A percentile compares a stretch with the other conserved stretches of the same genome.
Conservation (phyloP, 2,329 filamentous ascomycete species). For the Thermothelomyces thermophilus region DNA sequence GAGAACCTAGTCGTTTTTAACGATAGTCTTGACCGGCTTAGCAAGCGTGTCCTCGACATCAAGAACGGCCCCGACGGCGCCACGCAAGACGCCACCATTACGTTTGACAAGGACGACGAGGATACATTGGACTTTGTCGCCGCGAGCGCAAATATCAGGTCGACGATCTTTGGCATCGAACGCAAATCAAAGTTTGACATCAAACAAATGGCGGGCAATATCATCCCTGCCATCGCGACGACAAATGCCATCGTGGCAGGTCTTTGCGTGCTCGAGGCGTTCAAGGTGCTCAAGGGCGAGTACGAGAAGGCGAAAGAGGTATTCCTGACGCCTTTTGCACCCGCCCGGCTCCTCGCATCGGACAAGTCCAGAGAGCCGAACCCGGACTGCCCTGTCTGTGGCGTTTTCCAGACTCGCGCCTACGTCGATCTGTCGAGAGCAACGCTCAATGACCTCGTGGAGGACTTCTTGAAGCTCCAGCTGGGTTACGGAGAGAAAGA, state of each 20-base stretch:
- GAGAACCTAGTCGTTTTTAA: slow-evolving; percentile 85
- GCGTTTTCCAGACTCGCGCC: slow-evolving; percentile 61
- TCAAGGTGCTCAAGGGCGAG: slow-evolving; percentile 76
- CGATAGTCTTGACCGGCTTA: slow-evolving; percentile 73
- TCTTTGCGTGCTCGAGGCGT: slow-evolving; percentile 84
- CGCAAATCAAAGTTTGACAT: slow-evolving; percentile 88
- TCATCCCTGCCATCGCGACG: slow-evolving; percentile 96
- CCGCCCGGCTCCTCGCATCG: slow-evolving; percentile 52
- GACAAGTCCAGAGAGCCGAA: slow-evolving; percentile 60
- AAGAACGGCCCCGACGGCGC: slow-evolving; percentile 42
- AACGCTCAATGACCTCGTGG: slow-evolving; percentile 72
- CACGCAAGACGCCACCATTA: slow-evolving; percentile 58
- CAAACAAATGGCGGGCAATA: slow-evolving; percentile 99
- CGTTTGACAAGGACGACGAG: slow-evolving; percentile 93
- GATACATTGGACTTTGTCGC: slow-evolving; percentile 94
- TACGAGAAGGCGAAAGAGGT: slow-evolving; percentile 70
- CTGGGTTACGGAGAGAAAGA: slow-evolving; percentile 74
- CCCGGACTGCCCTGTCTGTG: slow-evolving; percentile 75
- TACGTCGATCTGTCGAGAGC: slow-evolving; percentile 63
- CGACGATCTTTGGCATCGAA: slow-evolving; percentile 82
- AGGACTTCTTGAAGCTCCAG: slow-evolving; percentile 61
- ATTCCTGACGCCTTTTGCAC: slow-evolving; percentile 66
- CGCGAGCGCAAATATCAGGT: slow-evolving; percentile 82
- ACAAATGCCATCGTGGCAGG: slow-evolving; percentile 95
- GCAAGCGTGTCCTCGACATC: slow-evolving; percentile 62